A percentile compares a stretch with the other conserved stretches of the same genome.
Conservation (phyloP, 768 basidiomycete species). For the Myochromella boudieri region DNA sequence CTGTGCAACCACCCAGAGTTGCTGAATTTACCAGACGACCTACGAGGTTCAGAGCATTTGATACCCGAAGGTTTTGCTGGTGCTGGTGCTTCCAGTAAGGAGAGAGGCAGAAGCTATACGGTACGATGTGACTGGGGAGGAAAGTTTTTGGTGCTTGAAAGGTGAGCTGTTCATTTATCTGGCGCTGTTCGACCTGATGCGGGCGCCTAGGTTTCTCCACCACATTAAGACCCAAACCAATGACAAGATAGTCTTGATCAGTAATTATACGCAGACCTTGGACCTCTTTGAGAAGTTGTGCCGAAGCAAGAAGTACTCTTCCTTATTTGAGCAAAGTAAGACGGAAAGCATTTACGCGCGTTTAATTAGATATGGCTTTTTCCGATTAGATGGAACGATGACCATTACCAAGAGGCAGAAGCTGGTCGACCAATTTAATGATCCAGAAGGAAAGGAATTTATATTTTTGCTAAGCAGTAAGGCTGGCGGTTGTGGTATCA, state of each 20-base stretch:
- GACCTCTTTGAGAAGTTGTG: conserved; percentile 92
- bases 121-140: conserved; percentile 86
- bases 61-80: conserved; percentile 83
- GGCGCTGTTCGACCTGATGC: not conserved
- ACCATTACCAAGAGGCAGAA: conserved; percentile 89
- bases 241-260: conserved; percentile 96
- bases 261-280: conserved; percentile 94
- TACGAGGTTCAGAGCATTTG: conserved; percentile 76
- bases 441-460: conserved; percentile 91
- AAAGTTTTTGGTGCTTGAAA: conserved; percentile 90
- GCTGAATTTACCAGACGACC: conserved; percentile 79
- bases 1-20: conserved; percentile 95
- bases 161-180: conserved; percentile 41
- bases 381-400: conserved; percentile 96
- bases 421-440: conserved; percentile 94
- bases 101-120: conserved; percentile 43
- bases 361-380: conserved; percentile 75
- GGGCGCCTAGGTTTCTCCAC: conserved; percentile 70
- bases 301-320: conserved; percentile 73
- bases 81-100: conserved; percentile 40
- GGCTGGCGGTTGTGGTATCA: conserved; percentile 96
- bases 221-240: conserved; percentile 77
- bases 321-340: not conserved
- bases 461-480: conserved; percentile 93
- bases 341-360: not conserved